A percentile compares a stretch with the other conserved stretches of the same genome.
phyloP scores from a whole-genome alignment of 192 early-diverging fungal species.

The Backusella circina region DNA sequence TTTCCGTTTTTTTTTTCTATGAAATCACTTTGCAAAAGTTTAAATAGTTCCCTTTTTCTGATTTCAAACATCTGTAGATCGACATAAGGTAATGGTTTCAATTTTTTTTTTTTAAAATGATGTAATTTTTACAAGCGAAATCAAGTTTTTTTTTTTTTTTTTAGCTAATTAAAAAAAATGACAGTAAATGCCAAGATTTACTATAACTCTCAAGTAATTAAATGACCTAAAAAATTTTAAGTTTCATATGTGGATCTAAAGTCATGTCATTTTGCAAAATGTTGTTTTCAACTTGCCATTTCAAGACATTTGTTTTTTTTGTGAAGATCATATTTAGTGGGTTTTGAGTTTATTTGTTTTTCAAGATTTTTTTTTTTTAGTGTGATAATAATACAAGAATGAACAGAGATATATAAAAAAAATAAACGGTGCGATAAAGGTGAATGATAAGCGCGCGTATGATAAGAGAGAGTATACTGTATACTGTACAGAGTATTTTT shows the following conservation, averaged over 20 bases:
- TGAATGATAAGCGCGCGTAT: neutral
- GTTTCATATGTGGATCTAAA: neutral
- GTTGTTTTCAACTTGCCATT: neutral
- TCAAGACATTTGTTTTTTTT: neutral
- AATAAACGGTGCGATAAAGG: neutral
- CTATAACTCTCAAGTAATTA: neutral
- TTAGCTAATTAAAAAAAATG: neutral
- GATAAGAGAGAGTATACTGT: neutral
- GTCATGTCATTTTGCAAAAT: neutral
- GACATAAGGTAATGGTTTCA: neutral
- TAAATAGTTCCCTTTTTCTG: neutral
- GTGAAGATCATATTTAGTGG: neutral
- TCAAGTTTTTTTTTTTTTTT: no score
- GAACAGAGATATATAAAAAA: neutral
- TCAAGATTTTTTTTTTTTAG: neutral
- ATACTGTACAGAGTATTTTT: neutral
- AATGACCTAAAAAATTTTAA: neutral
- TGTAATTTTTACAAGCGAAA: neutral
- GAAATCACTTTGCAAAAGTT: neutral
- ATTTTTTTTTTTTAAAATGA: neutral
- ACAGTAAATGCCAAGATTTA: neutral
- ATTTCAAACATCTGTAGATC: neutral
- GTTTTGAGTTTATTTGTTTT: neutral
- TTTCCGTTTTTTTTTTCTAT: neutral
- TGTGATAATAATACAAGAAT: neutral